Evolutionary conservation across 208 protist species (phyloP).

Genomic region (Herpetomonas tarakana): DNA sequence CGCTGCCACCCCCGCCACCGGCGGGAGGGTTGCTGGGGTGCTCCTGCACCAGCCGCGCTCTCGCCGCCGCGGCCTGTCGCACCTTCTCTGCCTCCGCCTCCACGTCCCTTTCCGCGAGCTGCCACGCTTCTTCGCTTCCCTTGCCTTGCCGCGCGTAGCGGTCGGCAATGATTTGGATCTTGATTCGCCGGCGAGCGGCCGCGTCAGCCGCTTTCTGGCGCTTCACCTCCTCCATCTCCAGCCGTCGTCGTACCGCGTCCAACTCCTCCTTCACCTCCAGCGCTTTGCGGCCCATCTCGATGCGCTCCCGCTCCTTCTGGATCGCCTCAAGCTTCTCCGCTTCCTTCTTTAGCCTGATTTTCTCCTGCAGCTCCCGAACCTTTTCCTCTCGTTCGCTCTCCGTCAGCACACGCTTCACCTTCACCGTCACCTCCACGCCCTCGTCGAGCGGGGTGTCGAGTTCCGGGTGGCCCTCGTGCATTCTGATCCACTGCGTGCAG

Average conservation of each 20-base stretch:
- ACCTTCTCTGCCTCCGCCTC: conserved; percentile 12
- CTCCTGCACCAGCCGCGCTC: background rate
- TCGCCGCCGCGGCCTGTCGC: conserved; percentile 26
- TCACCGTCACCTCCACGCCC: conserved; percentile 65
- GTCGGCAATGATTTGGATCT: conserved; percentile 68
- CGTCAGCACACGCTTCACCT: conserved; percentile 60
- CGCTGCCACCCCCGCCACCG: background rate
- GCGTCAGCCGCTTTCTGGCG: conserved; percentile 57
- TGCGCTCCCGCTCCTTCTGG: conserved; percentile 54
- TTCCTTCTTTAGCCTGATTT: conserved; percentile 47
- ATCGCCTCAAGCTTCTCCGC: conserved; percentile 42
- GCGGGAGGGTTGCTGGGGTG: background rate
- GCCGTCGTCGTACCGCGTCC: conserved; percentile 46
- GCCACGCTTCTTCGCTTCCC: conserved; percentile 43
- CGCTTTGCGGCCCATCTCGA: conserved; percentile 58
- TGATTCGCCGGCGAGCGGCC: conserved; percentile 46
- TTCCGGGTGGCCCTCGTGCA: conserved; percentile 82
- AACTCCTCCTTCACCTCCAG: conserved; percentile 45
- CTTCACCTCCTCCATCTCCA: conserved; percentile 37
- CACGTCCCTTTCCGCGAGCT: conserved; percentile 29
- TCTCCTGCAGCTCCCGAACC: conserved; percentile 59
- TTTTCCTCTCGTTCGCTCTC: conserved; percentile 71
- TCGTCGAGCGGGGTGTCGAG: conserved; percentile 73
- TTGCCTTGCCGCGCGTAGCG: conserved; percentile 59
- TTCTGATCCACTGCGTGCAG: conserved; percentile 80